Percentiles rank a stretch among this genome's conserved stretches.
Evolutionary conservation across 2,329 filamentous ascomycete genomes (phyloP).

Genomic region (Pezizomycotina sp.): DNA sequence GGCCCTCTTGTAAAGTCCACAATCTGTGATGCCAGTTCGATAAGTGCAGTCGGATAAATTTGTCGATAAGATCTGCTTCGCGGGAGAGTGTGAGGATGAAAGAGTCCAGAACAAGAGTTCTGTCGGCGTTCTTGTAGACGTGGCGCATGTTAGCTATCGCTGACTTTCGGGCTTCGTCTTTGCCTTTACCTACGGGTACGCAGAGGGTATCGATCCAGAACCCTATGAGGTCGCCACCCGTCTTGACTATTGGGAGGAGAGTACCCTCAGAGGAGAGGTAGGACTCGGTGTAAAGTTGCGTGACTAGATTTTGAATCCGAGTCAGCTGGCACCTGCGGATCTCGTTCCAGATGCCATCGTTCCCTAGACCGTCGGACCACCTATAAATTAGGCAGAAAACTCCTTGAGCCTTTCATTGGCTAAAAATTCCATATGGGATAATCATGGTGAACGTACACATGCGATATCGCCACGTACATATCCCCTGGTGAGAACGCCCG

Average conservation of each 20-base stretch:
- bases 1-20: constrained; percentile 2
- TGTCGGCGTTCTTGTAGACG: constrained; percentile 1
- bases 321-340: constrained; percentile 4
- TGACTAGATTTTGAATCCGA: constrained; percentile 2
- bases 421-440: too few species aligned
- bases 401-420: too few species aligned
- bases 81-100: constrained; percentile 1
- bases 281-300: constrained; percentile 1
- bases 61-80: background rate
- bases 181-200: background rate
- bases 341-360: background rate
- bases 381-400: too few species aligned
- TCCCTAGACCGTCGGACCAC: constrained; percentile 2
- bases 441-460: background rate
- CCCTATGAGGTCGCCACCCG: background rate
- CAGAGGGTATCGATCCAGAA: constrained; percentile 6
- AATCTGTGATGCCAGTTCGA: constrained; percentile 4
- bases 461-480: background rate
- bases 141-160: constrained; percentile 2
- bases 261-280: too few species aligned
- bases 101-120: constrained; percentile 1
- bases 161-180: constrained; percentile 1
- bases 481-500: background rate
- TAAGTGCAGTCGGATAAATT: constrained; percentile 1
- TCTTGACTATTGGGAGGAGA: too few species aligned